Conservation (phyloP, 2,329 filamentous ascomycete species). For the Fusarium gaditjirri region DNA sequence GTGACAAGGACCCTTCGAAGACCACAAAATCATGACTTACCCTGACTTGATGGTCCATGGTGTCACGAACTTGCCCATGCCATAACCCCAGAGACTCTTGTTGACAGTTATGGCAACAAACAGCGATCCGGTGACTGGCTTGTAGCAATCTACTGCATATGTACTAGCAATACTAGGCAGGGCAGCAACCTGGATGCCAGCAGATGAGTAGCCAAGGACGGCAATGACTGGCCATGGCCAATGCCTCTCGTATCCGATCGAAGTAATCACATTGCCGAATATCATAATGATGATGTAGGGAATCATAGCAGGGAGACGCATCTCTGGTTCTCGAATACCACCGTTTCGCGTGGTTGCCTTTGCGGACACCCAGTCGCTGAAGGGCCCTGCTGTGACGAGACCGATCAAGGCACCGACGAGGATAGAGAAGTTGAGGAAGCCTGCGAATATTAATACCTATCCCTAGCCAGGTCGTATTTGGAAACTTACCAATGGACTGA, state of each 20-base stretch:
- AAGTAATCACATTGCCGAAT: background rate
- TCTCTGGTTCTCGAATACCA: background rate
- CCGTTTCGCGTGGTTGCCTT: background rate
- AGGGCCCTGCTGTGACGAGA: background rate
- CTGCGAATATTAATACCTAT: background rate
- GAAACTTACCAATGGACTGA: background rate
- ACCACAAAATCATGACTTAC: background rate
- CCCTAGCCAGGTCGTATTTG: fast-evolving
- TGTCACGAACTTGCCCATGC: background rate
- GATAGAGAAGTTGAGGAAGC: slow-evolving; percentile 2
- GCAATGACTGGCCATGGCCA: slow-evolving; percentile 10
- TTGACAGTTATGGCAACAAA: background rate
- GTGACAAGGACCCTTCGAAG: fast-evolving
- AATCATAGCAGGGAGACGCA: slow-evolving; percentile 4
- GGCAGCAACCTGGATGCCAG: slow-evolving; percentile 1
- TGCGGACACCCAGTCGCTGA: slow-evolving; percentile 6
- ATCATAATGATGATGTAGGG: background rate
- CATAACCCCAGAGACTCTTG: slow-evolving; percentile 4
- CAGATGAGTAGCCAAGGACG: background rate
- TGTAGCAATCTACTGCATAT: background rate
- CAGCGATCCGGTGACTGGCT: slow-evolving; percentile 1
- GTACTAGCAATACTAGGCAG: background rate
- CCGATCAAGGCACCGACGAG: background rate
- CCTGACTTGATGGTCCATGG: slow-evolving; percentile 15
- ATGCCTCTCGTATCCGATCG: background rate